These are phyloP conservation scores for Capronia epimyces DNA, from an alignment of 2,329 filamentous ascomycete species.

Conservation along the genomic window DNA sequence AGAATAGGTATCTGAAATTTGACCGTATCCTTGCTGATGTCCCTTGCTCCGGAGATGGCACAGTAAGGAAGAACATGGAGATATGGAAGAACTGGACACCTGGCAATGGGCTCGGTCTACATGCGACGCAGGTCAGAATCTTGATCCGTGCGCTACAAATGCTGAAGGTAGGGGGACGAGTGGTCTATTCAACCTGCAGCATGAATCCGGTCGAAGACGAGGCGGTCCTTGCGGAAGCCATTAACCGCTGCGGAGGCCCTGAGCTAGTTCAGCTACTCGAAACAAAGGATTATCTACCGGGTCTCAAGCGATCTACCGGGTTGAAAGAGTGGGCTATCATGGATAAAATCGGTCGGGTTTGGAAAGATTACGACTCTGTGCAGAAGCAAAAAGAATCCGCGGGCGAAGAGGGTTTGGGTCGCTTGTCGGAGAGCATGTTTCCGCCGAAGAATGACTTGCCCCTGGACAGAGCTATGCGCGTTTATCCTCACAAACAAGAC, in stretches of 20 bases:
- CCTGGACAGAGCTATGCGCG: conserved; percentile 82
- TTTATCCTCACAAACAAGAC: conserved; percentile 93
- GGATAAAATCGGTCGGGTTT: conserved; percentile 75
- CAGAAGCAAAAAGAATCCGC: conserved; percentile 58
- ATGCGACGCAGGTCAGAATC: conserved; percentile 82
- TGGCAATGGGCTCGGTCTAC: conserved; percentile 77
- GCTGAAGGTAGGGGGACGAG: conserved; percentile 87
- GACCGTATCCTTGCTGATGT: conserved; percentile 95
- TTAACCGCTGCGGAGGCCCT: conserved; percentile 80
- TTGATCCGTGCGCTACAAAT: conserved; percentile 88
- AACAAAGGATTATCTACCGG: conserved; percentile 69
- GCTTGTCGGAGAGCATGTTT: conserved; percentile 79
- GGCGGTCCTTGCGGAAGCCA: conserved; percentile 79
- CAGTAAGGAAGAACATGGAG: conserved; percentile 83
- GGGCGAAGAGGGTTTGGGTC: conserved; percentile 55
- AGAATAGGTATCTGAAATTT: conserved; percentile 80
- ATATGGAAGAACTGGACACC: conserved; percentile 95
- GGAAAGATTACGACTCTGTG: conserved; percentile 77
- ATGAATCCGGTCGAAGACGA: conserved; percentile 99
- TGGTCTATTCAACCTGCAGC: conserved; percentile 97
- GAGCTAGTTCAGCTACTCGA: conserved; percentile 79
- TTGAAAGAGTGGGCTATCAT: conserved; percentile 83
- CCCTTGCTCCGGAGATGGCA: conserved; percentile 93
- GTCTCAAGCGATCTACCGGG: conserved; percentile 69
- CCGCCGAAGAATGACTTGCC: conserved; percentile 63